Evolutionary conservation across 495 filamentous ascomycete genomes (phyloP).

Genomic region (Clohesyomyces aquaticus): DNA sequence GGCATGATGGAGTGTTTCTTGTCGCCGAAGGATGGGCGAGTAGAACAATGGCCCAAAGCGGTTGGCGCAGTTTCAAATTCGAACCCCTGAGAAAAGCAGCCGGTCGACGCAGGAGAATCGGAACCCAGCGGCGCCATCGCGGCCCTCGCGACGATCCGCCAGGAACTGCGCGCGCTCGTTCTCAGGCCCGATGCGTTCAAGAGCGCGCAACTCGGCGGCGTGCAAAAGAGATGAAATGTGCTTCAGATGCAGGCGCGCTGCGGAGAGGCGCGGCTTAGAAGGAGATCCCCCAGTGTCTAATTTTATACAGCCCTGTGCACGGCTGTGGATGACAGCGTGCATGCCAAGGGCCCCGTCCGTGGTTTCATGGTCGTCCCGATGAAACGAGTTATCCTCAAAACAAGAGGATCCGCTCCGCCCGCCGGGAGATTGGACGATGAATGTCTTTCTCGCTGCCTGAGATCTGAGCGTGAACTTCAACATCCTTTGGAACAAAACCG

Average conservation of each 20-base stretch:
- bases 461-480: conserved; percentile 13
- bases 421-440: conserved; percentile 38
- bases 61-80: conserved; percentile 32
- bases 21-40: conserved; percentile 34
- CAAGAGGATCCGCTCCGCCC: conserved; percentile 37
- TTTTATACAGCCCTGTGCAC: conserved; percentile 38
- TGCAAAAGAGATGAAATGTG: neutral
- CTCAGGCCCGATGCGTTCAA: neutral
- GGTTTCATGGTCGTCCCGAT: conserved; percentile 37
- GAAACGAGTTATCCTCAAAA: conserved; percentile 41
- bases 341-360: conserved; percentile 37
- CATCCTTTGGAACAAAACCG: conserved; percentile 25
- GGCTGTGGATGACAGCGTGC: conserved; percentile 38
- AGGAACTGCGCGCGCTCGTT: neutral
- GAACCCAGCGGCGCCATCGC: conserved; percentile 22
- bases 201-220: conserved; percentile 2
- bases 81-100: conserved; percentile 37
- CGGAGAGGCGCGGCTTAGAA: conserved; percentile 22
- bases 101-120: conserved; percentile 20
- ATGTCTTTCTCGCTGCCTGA: conserved; percentile 36
- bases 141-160: conserved; percentile 18
- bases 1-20: conserved; percentile 25
- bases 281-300: conserved; percentile 23
- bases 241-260: neutral
- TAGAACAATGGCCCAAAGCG: conserved; percentile 15